Evolutionary conservation across 306 rosid genomes (phyloP), one percentile per base, ranked within the genome.

Genomic region (Castanea mollissima): DNA sequence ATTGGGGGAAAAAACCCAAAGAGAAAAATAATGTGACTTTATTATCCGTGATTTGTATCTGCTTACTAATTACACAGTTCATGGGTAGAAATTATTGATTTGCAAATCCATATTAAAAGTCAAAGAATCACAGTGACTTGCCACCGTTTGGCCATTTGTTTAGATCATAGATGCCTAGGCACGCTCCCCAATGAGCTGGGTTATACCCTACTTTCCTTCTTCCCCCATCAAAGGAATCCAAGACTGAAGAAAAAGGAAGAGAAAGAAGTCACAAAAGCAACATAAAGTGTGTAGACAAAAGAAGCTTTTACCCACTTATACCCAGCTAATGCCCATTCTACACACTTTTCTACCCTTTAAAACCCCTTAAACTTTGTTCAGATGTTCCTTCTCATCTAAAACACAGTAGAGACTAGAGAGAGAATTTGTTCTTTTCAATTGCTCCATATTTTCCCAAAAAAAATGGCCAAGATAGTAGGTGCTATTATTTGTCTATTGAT

Each of bases 211-310:
- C 93, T 87, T 91, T 92, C 74, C 85, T 79, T 78, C 70, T 59
- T 83, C 91, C 83, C 74, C 90, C 49, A 84, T 77, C 84, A 80
- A 86, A 90, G 87, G 94, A 91, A 90, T 95, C 95, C 83, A 82
- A 69, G 74, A 85, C 31, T 19, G 63, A 27, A 69, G 62, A 81
- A 79, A 84, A 77, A 76, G 74, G 13, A 78, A 72, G 35, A 55
- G 60, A 89, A 64, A 84, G 78, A 57, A 67, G 80, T 74, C 75
- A 54, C 59, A 54, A 87, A 88, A 71, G 78, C 80, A 78, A 70
- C 75, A 38, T 65, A 84, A 86, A 87, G 85, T 81, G 82, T 79
- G 79, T 80, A 76, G 67, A 83, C 88, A 80, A 87, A 82, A 83
- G 87, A 75, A 85, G 82, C 85, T 82, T 94, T 85, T 78, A 0